These are phyloP conservation scores for Capronia epimyces DNA, from an alignment of 2,329 filamentous ascomycete genomes.

Conservation along the genomic window DNA sequence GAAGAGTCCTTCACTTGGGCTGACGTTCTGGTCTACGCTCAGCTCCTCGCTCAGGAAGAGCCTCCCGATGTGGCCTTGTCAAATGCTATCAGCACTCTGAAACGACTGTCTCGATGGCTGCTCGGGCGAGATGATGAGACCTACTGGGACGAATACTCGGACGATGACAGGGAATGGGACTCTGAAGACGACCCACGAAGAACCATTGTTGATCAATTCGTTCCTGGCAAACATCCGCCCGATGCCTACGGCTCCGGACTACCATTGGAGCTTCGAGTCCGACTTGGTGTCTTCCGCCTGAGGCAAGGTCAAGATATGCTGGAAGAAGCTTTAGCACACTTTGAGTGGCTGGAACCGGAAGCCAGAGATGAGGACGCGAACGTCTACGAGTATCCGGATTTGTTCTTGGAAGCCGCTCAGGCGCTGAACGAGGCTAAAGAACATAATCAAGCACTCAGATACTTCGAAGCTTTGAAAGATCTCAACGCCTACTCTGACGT, in stretches of 20 bases:
- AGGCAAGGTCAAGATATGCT: constrained; percentile 57
- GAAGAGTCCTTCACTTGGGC: constrained; percentile 62
- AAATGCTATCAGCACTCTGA: constrained; percentile 65
- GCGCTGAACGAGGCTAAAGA: constrained; percentile 49
- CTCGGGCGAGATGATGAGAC: constrained; percentile 66
- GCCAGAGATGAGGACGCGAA: constrained; percentile 47
- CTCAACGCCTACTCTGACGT: constrained; percentile 46
- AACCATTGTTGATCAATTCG: constrained; percentile 56
- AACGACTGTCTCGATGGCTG: constrained; percentile 72
- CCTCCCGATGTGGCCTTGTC: constrained; percentile 28
- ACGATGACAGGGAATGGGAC: constrained; percentile 84
- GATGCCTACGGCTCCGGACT: constrained; percentile 66
- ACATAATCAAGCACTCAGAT: constrained; percentile 53
- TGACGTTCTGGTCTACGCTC: constrained; percentile 77
- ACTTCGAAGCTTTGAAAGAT: constrained; percentile 50
- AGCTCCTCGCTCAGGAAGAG: constrained; percentile 66
- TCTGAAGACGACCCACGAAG: constrained; percentile 63
- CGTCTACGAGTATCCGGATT: constrained; percentile 65
- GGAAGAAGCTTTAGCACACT: constrained; percentile 69
- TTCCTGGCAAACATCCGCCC: constrained; percentile 48
- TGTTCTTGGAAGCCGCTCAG: constrained; percentile 69
- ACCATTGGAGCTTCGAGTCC: constrained; percentile 75
- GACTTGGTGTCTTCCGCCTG: constrained; percentile 77
- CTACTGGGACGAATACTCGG: constrained; percentile 70
- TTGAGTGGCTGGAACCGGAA: constrained; percentile 64